Evolutionary conservation across 768 basidiomycete species (phyloP), one percentile per base, ranked within the genome.

Genomic region (Agrocybe pediades): DNA sequence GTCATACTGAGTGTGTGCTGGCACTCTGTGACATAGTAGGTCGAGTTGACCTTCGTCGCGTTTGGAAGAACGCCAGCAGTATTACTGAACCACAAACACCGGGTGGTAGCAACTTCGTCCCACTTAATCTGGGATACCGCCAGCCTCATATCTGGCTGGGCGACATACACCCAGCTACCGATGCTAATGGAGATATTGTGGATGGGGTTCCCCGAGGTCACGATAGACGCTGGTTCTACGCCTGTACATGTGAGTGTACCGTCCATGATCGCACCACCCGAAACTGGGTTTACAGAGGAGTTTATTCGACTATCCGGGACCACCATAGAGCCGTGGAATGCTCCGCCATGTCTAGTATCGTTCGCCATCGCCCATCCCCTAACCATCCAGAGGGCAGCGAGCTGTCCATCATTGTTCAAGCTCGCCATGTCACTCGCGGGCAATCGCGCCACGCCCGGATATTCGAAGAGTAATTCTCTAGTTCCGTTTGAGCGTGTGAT

Each of bases 1-100:
- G 43, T 23, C 29, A 51, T 20, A 8, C 9, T 41, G 2, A 21
- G 17, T 0, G 41, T 42, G 15, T 51, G 50, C n/a, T 43, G 42
- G 19, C 50, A 51, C 5, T 30, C 1, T 15, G 29, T 29, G 13
- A 13, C 43, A 33, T 29, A 43, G 24, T 4, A 51, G 17, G 11
- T 29, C 42, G 42, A 26, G 21, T 8, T 2, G 2, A 29, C 33
- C 6, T 27, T 42, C 3, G 50, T 51, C 15, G 50, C 41, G 36
- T 51, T 51, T 8, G 50, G 50, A 15, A 51, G 13, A 9, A 44
- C 42, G 1, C 27, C 30, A 2, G 11, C 21, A 5, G 41, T 44
- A 16, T 51, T 51, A 26, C 50, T 29, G 13, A 42, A 19, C 50
- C 50, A 51, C 2, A 51, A 15, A 30, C 44, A 51, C 9, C 50